Evolutionary conservation across 129 eudicot genomes (phyloP), one percentile per base, ranked within the genome.

Genomic region (Centrapalus pauciflorus): DNA sequence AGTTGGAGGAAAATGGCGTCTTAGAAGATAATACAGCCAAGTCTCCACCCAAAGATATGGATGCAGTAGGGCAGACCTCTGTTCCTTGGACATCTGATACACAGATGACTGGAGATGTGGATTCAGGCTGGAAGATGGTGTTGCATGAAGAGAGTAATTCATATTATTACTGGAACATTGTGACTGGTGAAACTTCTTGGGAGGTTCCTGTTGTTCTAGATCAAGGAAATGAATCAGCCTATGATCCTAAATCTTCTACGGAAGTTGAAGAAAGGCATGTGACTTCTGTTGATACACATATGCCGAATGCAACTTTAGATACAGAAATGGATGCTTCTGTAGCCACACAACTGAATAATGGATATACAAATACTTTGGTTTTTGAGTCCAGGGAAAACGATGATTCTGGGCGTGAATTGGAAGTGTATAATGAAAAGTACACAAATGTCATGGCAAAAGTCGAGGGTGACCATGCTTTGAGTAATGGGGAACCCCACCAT

Each of bases 121-220:
- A 60, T 65, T 85, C 81, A 14, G 83, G 89, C 62, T 93, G 99
- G 99, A 93, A 84, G 77, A 75, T 93, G 84, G 99, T 93, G 75
- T 70, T 89, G 64, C 96, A 93, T 76, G 99, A 89, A 74, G 99
- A 89, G 67, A 93, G 96, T 77, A 84, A 74, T 62, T 85, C 76
- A n/a, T 89, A 93, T 69, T 93, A 93, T 61, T 89, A 93, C 72
- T 93, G 99, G 99, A 93, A 93, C 67, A 71, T 71, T 35, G 50
- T 24, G 63, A 86, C 95, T 6, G 99, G 99, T 54, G 93, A 93
- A 79, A 93, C 99, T 28, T 93, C 99, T 33, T 93, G 99, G 99
- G 96, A 81, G 41, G 80, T 81, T 27, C 99, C 99, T 60, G 81
- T 50, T 72, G 82, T 27, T 61, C 46, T 93, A 67, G 63, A 64